Conservation (phyloP, 257 asterid species). For the Mitragyna speciosa region DNA sequence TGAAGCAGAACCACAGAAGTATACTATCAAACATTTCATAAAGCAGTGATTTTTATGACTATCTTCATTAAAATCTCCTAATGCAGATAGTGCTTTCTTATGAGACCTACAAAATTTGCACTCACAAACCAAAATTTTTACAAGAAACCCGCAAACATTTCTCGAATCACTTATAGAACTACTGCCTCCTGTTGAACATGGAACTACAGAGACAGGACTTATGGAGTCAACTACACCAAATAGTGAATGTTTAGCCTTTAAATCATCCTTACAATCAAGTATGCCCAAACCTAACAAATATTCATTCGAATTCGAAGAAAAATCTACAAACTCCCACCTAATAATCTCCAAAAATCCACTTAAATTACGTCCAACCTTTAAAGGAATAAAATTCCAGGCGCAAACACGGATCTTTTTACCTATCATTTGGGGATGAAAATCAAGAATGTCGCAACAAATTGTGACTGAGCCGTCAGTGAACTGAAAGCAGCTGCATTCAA, state of each 20-base stretch:
- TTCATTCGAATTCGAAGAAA: constrained; percentile 24
- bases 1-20: constrained; percentile 62
- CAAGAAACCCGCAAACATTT: constrained; percentile 65
- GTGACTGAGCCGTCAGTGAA: constrained; percentile 56
- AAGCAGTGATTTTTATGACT: constrained; percentile 47
- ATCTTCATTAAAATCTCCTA: constrained; percentile 28
- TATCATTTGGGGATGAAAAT: constrained; percentile 48
- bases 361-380: constrained; percentile 17
- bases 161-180: constrained; percentile 20
- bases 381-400: constrained; percentile 83
- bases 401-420: constrained; percentile 42
- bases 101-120: constrained; percentile 55
- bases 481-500: constrained; percentile 54
- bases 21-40: constrained; percentile 40
- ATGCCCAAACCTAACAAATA: constrained; percentile 37
- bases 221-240: constrained; percentile 59
- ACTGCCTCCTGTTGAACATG: constrained; percentile 38
- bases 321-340: constrained; percentile 48
- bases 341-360: constrained; percentile 78
- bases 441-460: constrained; percentile 71
- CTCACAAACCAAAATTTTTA: constrained; percentile 56
- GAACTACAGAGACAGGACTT: constrained; percentile 64
- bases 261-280: constrained; percentile 19
- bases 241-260: constrained; percentile 25
- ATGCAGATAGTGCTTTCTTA: constrained; percentile 26